These are phyloP conservation scores for Leccinum obscurum DNA, from an alignment of 768 basidiomycete genomes.

Conservation along the genomic window DNA sequence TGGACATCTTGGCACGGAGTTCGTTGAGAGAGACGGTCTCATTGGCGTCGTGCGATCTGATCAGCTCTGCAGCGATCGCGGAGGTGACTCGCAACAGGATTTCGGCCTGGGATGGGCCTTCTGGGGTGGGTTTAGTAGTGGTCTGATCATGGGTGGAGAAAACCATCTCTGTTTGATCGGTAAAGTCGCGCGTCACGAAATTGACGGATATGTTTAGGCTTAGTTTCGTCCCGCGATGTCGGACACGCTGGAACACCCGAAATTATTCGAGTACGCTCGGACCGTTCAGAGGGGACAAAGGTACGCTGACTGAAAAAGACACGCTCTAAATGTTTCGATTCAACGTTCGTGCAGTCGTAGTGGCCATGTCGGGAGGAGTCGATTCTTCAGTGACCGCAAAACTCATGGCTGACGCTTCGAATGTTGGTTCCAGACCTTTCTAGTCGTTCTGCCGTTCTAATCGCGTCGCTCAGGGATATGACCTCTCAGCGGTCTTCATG, in stretches of 20 bases:
- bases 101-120: slow-evolving; percentile 88
- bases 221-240: slow-evolving; percentile 15
- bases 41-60: slow-evolving; percentile 80
- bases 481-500: slow-evolving; percentile 91
- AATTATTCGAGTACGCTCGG: slow-evolving; percentile 13
- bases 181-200: neutral
- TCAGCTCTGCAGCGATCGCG: slow-evolving; percentile 92
- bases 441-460: neutral
- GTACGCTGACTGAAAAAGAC: neutral
- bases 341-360: slow-evolving; percentile 55
- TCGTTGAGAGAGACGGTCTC: slow-evolving; percentile 83
- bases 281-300: slow-evolving; percentile 33
- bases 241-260: slow-evolving; percentile 6
- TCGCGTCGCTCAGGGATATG: slow-evolving; percentile 55
- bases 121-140: neutral
- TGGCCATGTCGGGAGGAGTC: slow-evolving; percentile 95
- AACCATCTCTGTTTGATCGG: slow-evolving; percentile 31
- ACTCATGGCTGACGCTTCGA: slow-evolving; percentile 53
- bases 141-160: neutral
- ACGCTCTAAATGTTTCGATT: neutral
- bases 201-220: slow-evolving; percentile 10
- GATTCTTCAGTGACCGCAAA: slow-evolving; percentile 90
- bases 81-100: slow-evolving; percentile 87
- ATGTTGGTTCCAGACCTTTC: slow-evolving; percentile 41
- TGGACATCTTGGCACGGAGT: slow-evolving; percentile 83